These are phyloP conservation scores for Ustilaginoidea virens DNA, from an alignment of 2,329 filamentous ascomycete genomes.

Conservation along the genomic window DNA sequence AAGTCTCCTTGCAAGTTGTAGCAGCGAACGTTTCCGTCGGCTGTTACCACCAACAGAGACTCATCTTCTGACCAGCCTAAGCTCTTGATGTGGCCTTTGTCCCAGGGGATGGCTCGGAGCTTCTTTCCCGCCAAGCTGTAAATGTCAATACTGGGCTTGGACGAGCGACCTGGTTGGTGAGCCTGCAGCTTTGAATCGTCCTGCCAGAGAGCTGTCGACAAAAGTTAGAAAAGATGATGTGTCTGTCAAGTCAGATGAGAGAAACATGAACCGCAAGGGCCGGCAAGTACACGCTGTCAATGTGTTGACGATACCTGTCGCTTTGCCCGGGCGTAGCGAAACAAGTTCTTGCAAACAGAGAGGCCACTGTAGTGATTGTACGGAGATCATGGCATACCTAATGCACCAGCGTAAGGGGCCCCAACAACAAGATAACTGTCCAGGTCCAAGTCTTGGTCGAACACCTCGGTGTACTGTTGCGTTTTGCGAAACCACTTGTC, in stretches of 20 bases:
- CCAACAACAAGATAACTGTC: slow-evolving; percentile 88
- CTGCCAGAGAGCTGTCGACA: slow-evolving; percentile 60
- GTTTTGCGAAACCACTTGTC: slow-evolving; percentile 92
- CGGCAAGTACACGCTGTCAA: no score
- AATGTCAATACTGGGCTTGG: slow-evolving; percentile 79
- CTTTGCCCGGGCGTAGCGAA: no score
- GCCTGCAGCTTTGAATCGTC: slow-evolving; percentile 74
- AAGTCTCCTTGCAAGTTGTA: slow-evolving; percentile 94
- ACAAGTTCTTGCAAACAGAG: no score
- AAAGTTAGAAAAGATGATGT: background rate
- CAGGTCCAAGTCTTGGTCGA: slow-evolving; percentile 84
- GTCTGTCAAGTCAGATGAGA: background rate
- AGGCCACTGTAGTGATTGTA: no score
- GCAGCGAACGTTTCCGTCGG: slow-evolving; percentile 80
- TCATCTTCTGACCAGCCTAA: slow-evolving; percentile 96
- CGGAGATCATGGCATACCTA: slow-evolving; percentile 54
- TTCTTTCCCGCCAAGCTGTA: slow-evolving; percentile 88
- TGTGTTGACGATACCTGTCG: no score
- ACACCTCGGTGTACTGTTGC: slow-evolving; percentile 82
- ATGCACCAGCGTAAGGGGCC: slow-evolving; percentile 82
- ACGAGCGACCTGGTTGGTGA: slow-evolving; percentile 54
- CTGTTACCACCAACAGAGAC: slow-evolving; percentile 72
- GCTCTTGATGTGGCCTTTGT: slow-evolving; percentile 73
- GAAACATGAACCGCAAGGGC: no score
- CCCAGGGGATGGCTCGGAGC: slow-evolving; percentile 78